These are phyloP conservation scores for Ganoderma boninense DNA, from an alignment of 1,284 basidiomycete genomes.

Conservation along the genomic window DNA sequence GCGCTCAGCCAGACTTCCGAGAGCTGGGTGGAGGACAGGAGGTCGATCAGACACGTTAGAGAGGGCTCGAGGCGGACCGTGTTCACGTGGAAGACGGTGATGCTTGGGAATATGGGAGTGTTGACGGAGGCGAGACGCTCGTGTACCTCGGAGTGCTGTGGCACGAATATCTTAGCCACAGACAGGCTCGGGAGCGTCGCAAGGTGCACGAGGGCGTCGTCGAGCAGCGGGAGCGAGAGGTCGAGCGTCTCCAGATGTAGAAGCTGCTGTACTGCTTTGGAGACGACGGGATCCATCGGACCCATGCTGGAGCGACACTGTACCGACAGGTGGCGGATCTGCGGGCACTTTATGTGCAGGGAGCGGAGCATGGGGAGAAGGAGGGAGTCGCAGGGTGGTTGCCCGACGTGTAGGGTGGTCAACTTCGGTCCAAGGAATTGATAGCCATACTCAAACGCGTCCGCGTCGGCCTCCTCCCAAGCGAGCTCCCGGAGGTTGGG, in stretches of 20 bases:
- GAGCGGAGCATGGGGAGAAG: conserved; percentile 29
- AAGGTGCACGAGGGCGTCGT: conserved; percentile 27
- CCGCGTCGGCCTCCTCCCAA: conserved; percentile 32
- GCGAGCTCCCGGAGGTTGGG: conserved; percentile 30
- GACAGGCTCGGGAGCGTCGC: conserved; percentile 23
- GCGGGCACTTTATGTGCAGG: conserved; percentile 24
- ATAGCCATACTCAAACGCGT: conserved; percentile 31
- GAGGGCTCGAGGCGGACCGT: conserved; percentile 23
- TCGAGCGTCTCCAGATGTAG: conserved; percentile 28
- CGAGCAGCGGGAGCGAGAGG: conserved; percentile 23
- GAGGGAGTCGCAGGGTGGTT: conserved; percentile 29
- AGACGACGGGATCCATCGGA: conserved; percentile 24
- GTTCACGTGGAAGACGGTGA: conserved; percentile 26
- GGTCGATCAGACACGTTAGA: conserved; percentile 18
- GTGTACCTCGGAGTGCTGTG: conserved; percentile 19
- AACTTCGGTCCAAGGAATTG: conserved; percentile 29
- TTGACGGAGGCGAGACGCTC: conserved; percentile 15
- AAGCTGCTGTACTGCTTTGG: conserved; percentile 21
- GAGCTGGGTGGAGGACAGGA: conserved; percentile 24
- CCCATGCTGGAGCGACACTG: conserved; percentile 29
- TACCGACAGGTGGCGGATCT: conserved; percentile 27
- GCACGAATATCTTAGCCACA: conserved; percentile 29
- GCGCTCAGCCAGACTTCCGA: conserved; percentile 25
- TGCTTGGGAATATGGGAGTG: conserved; percentile 21
- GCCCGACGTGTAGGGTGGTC: conserved; percentile 28